Percentiles rank a stretch among this genome's conserved stretches.
Evolutionary conservation across 352 stramenopile species (phyloP).

Genomic region (Phytophthora macrochlamydospora): DNA sequence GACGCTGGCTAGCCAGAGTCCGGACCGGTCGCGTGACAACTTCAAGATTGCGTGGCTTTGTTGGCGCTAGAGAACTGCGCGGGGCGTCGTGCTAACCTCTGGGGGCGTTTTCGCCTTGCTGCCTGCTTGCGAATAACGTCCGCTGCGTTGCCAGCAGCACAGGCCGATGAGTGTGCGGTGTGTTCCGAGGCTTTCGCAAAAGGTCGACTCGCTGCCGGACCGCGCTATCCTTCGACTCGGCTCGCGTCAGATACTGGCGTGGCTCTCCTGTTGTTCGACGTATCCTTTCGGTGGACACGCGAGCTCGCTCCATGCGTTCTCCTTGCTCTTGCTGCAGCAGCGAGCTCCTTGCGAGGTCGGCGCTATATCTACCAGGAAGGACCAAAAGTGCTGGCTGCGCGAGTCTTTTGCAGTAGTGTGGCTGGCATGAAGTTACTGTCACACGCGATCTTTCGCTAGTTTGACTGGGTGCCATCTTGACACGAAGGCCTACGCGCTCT

Average conservation of each 20-base stretch:
- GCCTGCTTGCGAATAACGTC: constrained; percentile 18
- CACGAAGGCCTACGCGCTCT: constrained; percentile 10
- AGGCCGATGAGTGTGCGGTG: too few species aligned
- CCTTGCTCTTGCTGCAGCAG: neutral
- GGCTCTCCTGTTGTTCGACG: constrained; percentile 31
- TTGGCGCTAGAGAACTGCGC: constrained; percentile 3
- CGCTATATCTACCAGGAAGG: too few species aligned
- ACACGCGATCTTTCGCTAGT: neutral
- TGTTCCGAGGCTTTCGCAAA: constrained; percentile 9
- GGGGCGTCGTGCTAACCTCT: constrained; percentile 4
- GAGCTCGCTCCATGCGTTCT: neutral
- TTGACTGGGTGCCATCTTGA: constrained; percentile 12
- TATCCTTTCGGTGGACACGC: constrained; percentile 17
- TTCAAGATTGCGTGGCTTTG: constrained; percentile 25
- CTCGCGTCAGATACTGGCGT: constrained; percentile 1
- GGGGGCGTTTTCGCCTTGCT: constrained; percentile 6
- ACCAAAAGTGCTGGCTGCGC: too few species aligned
- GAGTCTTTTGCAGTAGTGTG: too few species aligned
- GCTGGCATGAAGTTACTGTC: neutral
- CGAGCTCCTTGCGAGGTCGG: too few species aligned
- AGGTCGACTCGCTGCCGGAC: neutral
- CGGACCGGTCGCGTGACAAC: constrained; percentile 8
- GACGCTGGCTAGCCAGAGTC: constrained; percentile 11
- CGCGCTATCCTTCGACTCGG: constrained; percentile 12
- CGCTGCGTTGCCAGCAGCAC: neutral